Conservation (phyloP, 805 yeast genomes). For the Millerozyma miso region DNA sequence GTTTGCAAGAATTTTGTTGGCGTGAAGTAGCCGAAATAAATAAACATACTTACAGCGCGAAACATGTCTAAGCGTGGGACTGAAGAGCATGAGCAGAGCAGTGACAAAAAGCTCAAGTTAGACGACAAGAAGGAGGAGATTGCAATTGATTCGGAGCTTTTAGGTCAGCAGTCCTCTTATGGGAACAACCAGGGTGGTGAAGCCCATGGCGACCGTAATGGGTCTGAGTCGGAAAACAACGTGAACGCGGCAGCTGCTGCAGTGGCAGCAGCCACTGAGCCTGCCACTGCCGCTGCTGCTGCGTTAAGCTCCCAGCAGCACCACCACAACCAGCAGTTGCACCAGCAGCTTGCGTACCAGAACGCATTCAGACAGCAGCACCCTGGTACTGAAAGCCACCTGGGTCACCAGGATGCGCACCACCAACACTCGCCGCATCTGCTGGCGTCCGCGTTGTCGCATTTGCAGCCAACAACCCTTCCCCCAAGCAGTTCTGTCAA, state of each 20-base stretch:
- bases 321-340: conserved; percentile 15
- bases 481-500: conserved; percentile 25
- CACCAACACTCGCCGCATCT: conserved; percentile 11
- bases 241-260: conserved; percentile 37
- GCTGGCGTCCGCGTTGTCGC: conserved; percentile 8
- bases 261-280: conserved; percentile 32
- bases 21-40: background rate
- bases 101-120: conserved; percentile 13
- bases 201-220: conserved; percentile 12
- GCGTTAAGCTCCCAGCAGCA: conserved; percentile 15
- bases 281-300: conserved; percentile 14
- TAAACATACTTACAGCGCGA: background rate
- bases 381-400: conserved; percentile 17
- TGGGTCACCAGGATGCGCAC: conserved; percentile 12
- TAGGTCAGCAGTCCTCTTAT: conserved; percentile 38
- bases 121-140: conserved; percentile 14
- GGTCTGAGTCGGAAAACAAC: conserved; percentile 9
- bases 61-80: conserved; percentile 20
- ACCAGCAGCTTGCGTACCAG: conserved; percentile 13
- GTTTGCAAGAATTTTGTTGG: background rate
- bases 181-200: conserved; percentile 13
- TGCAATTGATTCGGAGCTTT: conserved; percentile 41
- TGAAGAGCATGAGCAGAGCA: conserved; percentile 9
- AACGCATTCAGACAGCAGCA: conserved; percentile 14
- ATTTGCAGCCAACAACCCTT: conserved; percentile 34